Evolutionary conservation across 2,329 filamentous ascomycete species (phyloP).

Genomic region (Aurifilum marmelostoma): DNA sequence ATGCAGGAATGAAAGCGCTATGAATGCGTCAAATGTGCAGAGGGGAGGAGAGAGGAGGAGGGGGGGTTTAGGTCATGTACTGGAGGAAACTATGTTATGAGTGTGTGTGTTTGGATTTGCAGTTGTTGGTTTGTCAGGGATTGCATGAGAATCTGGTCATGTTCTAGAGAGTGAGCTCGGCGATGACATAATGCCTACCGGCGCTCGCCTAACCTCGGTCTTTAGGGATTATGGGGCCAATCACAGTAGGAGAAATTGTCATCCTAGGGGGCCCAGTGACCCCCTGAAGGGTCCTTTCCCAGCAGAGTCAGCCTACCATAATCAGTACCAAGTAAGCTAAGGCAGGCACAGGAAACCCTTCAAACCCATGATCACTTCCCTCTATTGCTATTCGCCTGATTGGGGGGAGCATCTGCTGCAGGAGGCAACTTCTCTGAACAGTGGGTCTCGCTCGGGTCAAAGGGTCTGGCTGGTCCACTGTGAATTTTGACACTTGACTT

Average conservation of each 20-base stretch:
- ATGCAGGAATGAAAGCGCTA: not conserved
- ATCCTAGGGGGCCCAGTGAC: slow-evolving; percentile 20
- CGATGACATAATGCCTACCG: slow-evolving; percentile 23
- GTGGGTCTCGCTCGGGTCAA: not conserved
- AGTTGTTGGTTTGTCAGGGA: slow-evolving; percentile 4
- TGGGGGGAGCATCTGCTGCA: not conserved
- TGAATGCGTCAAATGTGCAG: not conserved
- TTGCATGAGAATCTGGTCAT: slow-evolving; percentile 19
- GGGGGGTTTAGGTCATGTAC: not conserved
- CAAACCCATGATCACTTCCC: too few species aligned
- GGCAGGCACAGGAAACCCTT: too few species aligned
- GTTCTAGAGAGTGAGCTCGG: slow-evolving; percentile 12
- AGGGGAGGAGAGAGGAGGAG: too few species aligned
- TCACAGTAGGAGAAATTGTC: slow-evolving; percentile 40
- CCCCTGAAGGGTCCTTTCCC: not conserved
- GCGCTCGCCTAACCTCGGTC: slow-evolving; percentile 34
- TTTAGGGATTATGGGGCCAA: slow-evolving; percentile 40
- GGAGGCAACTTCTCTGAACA: not conserved
- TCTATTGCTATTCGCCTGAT: not conserved
- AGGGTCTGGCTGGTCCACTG: not conserved
- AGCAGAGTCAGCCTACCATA: not conserved
- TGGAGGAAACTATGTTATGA: not conserved
- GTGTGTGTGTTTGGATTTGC: slow-evolving; percentile 10
- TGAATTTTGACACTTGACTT: too few species aligned
- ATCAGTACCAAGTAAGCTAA: not conserved